Percentiles rank a stretch among this genome's conserved stretches.
phyloP scores from a whole-genome alignment of 495 filamentous ascomycete genomes.

The Aspergillus coremiiformis region DNA sequence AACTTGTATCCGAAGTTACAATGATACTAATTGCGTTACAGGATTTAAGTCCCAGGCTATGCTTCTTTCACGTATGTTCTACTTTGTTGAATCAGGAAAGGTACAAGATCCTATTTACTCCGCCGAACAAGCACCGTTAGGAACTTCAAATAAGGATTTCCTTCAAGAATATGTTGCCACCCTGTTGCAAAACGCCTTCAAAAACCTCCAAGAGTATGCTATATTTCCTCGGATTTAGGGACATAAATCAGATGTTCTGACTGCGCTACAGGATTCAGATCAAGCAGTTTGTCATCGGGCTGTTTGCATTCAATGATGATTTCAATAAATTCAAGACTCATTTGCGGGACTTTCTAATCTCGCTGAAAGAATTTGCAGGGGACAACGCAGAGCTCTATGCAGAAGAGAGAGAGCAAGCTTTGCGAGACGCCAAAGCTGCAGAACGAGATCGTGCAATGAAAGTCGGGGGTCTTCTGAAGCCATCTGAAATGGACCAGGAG shows the following conservation, averaged over 20 bases:
- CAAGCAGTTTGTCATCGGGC: slow-evolving; percentile 72
- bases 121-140: slow-evolving; percentile 68
- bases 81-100: slow-evolving; percentile 77
- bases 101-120: slow-evolving; percentile 85
- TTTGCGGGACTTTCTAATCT: slow-evolving; percentile 93
- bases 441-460: slow-evolving; percentile 85
- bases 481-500: slow-evolving; percentile 82
- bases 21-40: slow-evolving; percentile 16
- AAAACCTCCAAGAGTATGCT: slow-evolving; percentile 83
- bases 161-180: slow-evolving; percentile 75
- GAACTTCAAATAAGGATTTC: slow-evolving; percentile 86
- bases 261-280: slow-evolving; percentile 64
- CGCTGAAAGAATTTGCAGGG: slow-evolving; percentile 86
- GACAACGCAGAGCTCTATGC: slow-evolving; percentile 85
- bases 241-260: slow-evolving; percentile 26
- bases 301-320: slow-evolving; percentile 76
- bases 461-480: slow-evolving; percentile 86
- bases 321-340: slow-evolving; percentile 86
- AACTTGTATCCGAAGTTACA: neutral
- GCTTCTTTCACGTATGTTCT: slow-evolving; percentile 92
- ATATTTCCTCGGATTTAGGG: neutral
- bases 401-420: slow-evolving; percentile 83
- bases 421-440: slow-evolving; percentile 66
- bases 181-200: slow-evolving; percentile 84
- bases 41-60: slow-evolving; percentile 95